Conservation (phyloP, 2,329 filamentous ascomycete species). For the Fusarium anguioides region DNA sequence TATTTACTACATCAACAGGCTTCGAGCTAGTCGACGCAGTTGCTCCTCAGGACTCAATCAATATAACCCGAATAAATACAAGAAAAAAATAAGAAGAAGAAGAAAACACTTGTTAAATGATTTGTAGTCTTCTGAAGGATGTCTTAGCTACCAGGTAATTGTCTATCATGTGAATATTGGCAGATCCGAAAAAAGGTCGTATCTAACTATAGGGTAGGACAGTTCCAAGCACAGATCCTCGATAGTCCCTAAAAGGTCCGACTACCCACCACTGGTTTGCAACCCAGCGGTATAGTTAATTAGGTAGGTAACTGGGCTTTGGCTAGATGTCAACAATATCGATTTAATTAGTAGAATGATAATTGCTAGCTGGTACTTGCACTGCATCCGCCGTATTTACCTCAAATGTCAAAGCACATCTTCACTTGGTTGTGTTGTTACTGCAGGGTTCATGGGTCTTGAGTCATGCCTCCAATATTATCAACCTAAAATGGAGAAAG, state of each 20-base stretch:
- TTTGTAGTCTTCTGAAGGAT: too few relatives aligned
- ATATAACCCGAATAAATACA: too few relatives aligned
- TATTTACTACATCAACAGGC: too few relatives aligned
- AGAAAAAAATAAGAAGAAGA: too few relatives aligned
- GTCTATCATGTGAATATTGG: background rate
- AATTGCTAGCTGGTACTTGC: background rate
- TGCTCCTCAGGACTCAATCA: too few relatives aligned
- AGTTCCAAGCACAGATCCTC: too few relatives aligned
- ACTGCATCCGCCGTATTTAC: background rate
- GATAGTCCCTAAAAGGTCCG: too few relatives aligned
- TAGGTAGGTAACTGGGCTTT: background rate
- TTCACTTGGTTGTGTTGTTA: background rate
- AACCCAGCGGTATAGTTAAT: background rate
- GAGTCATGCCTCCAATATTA: slow-evolving; percentile 12
- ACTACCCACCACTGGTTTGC: background rate
- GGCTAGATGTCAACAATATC: background rate
- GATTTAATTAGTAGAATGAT: background rate
- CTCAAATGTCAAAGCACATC: slow-evolving; percentile 16
- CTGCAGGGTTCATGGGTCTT: slow-evolving; percentile 18
- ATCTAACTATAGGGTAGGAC: background rate
- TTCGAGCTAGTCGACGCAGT: too few relatives aligned
- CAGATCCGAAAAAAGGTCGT: background rate
- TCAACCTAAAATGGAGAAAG: background rate
- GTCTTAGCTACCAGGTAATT: too few relatives aligned
- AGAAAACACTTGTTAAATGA: too few relatives aligned